Base-by-base conservation (phyloP, 495 filamentous ascomycete species). In the Choiromyces venosus region DNA sequence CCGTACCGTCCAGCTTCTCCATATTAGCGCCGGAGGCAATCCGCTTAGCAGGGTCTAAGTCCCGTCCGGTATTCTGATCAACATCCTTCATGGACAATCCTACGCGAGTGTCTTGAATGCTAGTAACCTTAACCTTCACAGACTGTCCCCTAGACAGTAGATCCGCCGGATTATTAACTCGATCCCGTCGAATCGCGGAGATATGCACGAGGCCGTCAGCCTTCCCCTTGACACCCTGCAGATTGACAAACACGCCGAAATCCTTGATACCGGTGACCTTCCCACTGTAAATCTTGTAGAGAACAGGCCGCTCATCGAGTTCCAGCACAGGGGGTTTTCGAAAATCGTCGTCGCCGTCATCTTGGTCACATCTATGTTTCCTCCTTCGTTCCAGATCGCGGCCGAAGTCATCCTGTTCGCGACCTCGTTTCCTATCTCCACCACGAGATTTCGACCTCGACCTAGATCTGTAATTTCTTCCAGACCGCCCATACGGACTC, bases 11-110 rank as follows among this genome's bases (percentile, higher is more conserved):
- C 6, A 97, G 84, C 7, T 87, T 87, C 81, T 93, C 90, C 89
- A 91, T 92, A 77, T 99, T 99, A 21, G 95, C 95, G 19, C 95
- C 95, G 9, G 95, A 97, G 40, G 91, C 91, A 73, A 99, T 85
- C 72, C 92, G 87, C 72, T 89, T 86, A 74, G 94, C 90, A 18
- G 94, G 93, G 21, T 90, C 88, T 35, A 96, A 84, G 81, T 99
- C 94, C 78, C 88, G 87, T 4, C 95, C 95, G 37, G 93, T 95
- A 46, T 88, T 87, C 81, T 99, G 95, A 75, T 99, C 96, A 19
- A 96, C 95, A 69, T 97, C 94, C 82, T 97, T 97, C 94, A 99
- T 97, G 4, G 93, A 96, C 19, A 99, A 84, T 5, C 93, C 93
- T 77, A 97, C 90, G 71, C 91, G 86, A 64, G 85, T 87, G 16